Percentiles rank a stretch among this genome's conserved stretches.
phyloP scores from a whole-genome alignment of 1,284 basidiomycete genomes.

The Microbotryum violaceum region DNA sequence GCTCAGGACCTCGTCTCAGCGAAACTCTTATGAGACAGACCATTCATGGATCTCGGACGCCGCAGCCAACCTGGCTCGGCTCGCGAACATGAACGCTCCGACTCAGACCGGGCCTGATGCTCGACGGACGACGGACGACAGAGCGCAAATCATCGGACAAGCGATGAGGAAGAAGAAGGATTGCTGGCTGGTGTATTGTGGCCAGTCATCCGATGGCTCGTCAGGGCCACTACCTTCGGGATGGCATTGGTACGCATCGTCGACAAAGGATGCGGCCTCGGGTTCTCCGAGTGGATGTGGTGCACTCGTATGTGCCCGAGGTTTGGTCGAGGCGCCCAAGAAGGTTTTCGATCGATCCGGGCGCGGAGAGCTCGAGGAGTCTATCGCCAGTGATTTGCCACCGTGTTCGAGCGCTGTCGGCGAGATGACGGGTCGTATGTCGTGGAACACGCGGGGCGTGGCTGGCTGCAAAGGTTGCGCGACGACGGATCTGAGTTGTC shows the following conservation, averaged over 20 bases:
- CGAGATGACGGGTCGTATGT: neutral
- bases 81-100: neutral
- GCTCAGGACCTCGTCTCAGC: neutral
- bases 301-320: constrained; percentile 16
- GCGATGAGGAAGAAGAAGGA: constrained; percentile 16
- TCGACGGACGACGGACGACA: constrained; percentile 5
- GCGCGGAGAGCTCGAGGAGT: neutral
- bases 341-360: constrained; percentile 4
- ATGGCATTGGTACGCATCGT: neutral
- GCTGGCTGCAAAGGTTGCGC: constrained; percentile 16
- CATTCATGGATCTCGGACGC: neutral
- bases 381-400: constrained; percentile 10
- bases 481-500: constrained; percentile 18
- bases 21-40: neutral
- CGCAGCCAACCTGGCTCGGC: neutral
- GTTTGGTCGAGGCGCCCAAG: constrained; percentile 8
- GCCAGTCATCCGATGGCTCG: neutral
- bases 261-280: neutral
- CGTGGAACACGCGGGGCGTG: neutral
- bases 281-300: constrained; percentile 15
- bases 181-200: constrained; percentile 21
- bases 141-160: constrained; percentile 17
- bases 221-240: no score
- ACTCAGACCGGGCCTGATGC: neutral
- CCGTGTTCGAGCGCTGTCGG: neutral